Evolutionary conservation across 179 eudicot species (phyloP).

Genomic region (Kewa caespitosa): DNA sequence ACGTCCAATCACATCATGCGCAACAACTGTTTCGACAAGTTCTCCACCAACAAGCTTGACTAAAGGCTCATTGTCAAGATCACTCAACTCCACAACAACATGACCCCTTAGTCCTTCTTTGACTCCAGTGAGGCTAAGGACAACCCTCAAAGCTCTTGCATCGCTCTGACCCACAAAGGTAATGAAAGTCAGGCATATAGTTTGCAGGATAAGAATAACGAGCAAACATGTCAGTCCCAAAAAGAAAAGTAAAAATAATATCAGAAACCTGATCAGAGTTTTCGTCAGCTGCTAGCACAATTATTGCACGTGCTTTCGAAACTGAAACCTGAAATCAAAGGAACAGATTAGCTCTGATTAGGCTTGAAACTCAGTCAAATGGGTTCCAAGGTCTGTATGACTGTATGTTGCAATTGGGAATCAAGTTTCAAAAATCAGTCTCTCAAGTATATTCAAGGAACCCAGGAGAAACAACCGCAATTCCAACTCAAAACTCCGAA

Average conservation of each 20-base stretch:
- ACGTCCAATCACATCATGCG: constrained; percentile 96
- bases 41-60: constrained; percentile 97
- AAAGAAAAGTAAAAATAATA: not conserved
- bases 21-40: constrained; percentile 87
- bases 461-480: not conserved
- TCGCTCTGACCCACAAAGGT: constrained; percentile 58
- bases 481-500: too few relatives aligned
- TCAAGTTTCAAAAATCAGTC: too few relatives aligned
- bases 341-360: not conserved
- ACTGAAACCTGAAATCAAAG: constrained; percentile 69
- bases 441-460: not conserved
- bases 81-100: constrained; percentile 93
- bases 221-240: not conserved
- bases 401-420: not conserved
- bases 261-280: constrained; percentile 80
- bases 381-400: too few relatives aligned
- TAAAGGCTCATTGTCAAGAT: constrained; percentile 87
- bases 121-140: constrained; percentile 89
- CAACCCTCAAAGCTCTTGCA: constrained; percentile 92
- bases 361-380: not conserved
- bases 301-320: constrained; percentile 92
- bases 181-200: constrained; percentile 10
- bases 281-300: constrained; percentile 90
- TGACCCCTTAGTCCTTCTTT: constrained; percentile 85
- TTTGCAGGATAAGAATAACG: not conserved